These are phyloP conservation scores for Salvia sclarea DNA, from an alignment of 305 asterid species.

Conservation along the genomic window DNA sequence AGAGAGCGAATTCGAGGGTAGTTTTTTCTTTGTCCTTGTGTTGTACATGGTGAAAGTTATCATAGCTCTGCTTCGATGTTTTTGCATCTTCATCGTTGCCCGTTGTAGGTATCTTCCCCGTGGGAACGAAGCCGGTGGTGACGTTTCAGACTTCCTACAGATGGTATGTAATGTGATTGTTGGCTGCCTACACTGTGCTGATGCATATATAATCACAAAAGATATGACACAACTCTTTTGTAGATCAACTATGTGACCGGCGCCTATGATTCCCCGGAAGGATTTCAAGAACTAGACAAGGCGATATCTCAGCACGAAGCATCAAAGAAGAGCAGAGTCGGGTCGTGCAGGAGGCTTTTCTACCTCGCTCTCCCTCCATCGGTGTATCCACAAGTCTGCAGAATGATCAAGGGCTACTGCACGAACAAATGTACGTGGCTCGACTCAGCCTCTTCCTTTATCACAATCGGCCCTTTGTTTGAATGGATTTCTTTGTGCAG, in stretches of 20 bases:
- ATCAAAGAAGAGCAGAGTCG: slow-evolving; percentile 59
- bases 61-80: too few species aligned
- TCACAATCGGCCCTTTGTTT: too few species aligned
- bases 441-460: neutral
- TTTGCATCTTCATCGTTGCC: neutral
- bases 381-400: slow-evolving; percentile 92
- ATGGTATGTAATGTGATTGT: slow-evolving; percentile 61
- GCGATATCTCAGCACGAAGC: slow-evolving; percentile 76
- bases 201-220: neutral
- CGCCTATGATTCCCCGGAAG: slow-evolving; percentile 84
- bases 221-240: neutral
- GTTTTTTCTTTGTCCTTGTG: slow-evolving; percentile 23
- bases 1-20: slow-evolving; percentile 77
- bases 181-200: neutral
- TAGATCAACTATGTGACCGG: slow-evolving; percentile 92
- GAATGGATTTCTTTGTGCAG: too few species aligned
- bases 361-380: slow-evolving; percentile 99
- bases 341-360: slow-evolving; percentile 86
- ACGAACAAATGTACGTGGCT: slow-evolving; percentile 62
- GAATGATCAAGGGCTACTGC: slow-evolving; percentile 74
- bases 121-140: slow-evolving; percentile 42
- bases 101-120: slow-evolving; percentile 61
- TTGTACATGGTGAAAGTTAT: neutral
- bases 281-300: slow-evolving; percentile 70
- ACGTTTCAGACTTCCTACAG: slow-evolving; percentile 64